Evolutionary conservation across 2,329 filamentous ascomycete species (phyloP).

Genomic region (Beauveria sp.): DNA sequence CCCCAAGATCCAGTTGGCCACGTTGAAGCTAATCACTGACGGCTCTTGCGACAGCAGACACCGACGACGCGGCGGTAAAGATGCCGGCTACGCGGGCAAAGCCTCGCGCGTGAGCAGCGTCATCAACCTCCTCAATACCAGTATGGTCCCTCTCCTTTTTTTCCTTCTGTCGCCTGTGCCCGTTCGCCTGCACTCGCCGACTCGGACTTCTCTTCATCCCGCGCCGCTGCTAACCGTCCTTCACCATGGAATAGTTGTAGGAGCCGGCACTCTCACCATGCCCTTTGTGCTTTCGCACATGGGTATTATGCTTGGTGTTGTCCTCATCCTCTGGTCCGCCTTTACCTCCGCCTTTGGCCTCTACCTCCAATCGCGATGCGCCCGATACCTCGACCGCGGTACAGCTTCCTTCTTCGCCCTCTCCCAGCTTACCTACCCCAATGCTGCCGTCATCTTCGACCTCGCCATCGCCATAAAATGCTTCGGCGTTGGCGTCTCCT

Average conservation of each 20-base stretch:
- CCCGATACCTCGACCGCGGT: conserved; percentile 85
- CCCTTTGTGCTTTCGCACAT: conserved; percentile 93
- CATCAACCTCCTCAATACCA: conserved; percentile 94
- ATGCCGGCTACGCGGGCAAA: conserved; percentile 59
- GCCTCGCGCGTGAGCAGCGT: conserved; percentile 87
- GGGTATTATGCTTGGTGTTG: conserved; percentile 76
- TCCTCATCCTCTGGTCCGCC: conserved; percentile 88
- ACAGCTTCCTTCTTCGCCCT: conserved; percentile 91
- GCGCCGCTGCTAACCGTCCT: conserved; percentile 15
- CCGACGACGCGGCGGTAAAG: conserved; percentile 60
- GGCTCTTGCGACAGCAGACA: conserved; percentile 28
- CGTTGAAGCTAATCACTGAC: conserved; percentile 9
- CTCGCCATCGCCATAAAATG: conserved; percentile 95
- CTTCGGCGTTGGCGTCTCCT: conserved; percentile 94
- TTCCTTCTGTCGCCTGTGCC: not conserved
- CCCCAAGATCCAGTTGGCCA: not conserved
- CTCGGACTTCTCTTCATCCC: too few species aligned
- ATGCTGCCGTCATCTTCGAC: conserved; percentile 91
- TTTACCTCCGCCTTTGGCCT: conserved; percentile 84
- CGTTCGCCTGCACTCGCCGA: not conserved
- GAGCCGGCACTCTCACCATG: conserved; percentile 89
- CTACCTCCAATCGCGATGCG: conserved; percentile 89
- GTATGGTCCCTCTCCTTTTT: conserved; percentile 38
- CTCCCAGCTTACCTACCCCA: conserved; percentile 93
- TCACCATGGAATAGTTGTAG: conserved; percentile 58